A percentile compares a stretch with the other conserved stretches of the same genome.
phyloP scores from a whole-genome alignment of 495 filamentous ascomycete genomes.

The Penicillium fimorum region DNA sequence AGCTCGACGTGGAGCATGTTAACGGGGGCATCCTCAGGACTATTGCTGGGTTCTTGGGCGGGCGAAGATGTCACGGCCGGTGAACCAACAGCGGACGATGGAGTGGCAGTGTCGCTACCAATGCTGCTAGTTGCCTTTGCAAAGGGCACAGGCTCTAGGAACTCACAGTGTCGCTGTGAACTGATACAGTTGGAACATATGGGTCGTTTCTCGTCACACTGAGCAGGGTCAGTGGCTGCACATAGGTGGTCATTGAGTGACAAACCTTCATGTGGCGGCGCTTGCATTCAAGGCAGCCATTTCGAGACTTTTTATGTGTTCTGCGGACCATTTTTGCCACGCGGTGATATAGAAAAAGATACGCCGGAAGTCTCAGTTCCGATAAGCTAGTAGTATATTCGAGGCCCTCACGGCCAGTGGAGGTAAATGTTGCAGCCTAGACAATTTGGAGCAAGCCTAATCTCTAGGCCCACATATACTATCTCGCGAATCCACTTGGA shows the following conservation, averaged over 20 bases:
- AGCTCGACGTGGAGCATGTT: conserved; percentile 38
- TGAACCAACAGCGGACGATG: conserved; percentile 13
- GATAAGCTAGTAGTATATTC: conserved; percentile 3
- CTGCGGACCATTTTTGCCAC: conserved; percentile 32
- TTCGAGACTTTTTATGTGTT: conserved; percentile 38
- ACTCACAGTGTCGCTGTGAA: conserved; percentile 31
- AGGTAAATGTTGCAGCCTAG: not conserved
- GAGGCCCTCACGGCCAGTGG: not conserved
- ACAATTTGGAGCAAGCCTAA: not conserved
- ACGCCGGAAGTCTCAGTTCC: conserved; percentile 1
- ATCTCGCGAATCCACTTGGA: not conserved
- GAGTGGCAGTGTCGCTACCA: conserved; percentile 2
- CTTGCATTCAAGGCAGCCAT: conserved; percentile 40
- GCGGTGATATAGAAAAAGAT: not conserved
- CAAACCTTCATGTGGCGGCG: conserved; percentile 40
- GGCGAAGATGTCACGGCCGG: not conserved
- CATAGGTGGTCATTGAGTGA: not conserved
- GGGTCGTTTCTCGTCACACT: conserved; percentile 40
- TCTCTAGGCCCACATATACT: not conserved
- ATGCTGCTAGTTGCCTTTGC: not conserved
- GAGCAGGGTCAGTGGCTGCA: conserved; percentile 2
- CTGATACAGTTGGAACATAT: conserved; percentile 36
- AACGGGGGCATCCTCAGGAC: conserved; percentile 20
- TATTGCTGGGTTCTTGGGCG: conserved; percentile 6
- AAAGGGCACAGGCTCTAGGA: not conserved